Evolutionary conservation across 148 eudicot species (phyloP).

Genomic region (Rhododendron ovatum): DNA sequence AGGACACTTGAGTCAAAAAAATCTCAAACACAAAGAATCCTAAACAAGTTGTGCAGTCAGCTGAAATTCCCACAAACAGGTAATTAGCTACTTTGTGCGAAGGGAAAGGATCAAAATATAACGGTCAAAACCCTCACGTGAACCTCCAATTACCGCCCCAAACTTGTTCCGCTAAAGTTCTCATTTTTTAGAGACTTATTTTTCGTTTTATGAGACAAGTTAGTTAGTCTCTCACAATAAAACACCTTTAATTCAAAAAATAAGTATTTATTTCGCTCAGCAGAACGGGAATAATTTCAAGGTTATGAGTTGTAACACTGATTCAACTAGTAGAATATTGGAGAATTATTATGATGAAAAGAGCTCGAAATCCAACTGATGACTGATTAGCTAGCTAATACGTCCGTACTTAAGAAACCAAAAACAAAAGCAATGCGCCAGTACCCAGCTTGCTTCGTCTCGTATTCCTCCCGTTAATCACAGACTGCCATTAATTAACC

Average conservation of each 20-base stretch:
- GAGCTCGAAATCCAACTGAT: conserved; percentile 3
- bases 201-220: too few species aligned
- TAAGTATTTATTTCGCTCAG: too few species aligned
- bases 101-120: too few species aligned
- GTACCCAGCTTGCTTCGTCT: conserved; percentile 2
- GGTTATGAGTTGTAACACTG: neutral
- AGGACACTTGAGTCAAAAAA: neutral
- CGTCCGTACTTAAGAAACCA: neutral
- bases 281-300: neutral
- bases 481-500: neutral
- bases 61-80: neutral
- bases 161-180: too few species aligned
- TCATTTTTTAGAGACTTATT: too few species aligned
- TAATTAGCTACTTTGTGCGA: too few species aligned
- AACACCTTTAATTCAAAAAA: too few species aligned
- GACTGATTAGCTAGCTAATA: neutral
- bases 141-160: too few species aligned
- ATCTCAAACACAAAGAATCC: neutral
- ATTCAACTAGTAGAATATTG: neutral
- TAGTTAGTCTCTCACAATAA: too few species aligned
- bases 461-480: conserved; percentile 9
- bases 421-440: neutral
- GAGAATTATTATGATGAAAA: neutral
- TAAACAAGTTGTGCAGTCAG: neutral
- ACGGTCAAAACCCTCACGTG: too few species aligned